Evolutionary conservation across 352 stramenopile genomes (phyloP), one percentile per base, ranked within the genome.

Genomic region (Phytophthora hibernalis): DNA sequence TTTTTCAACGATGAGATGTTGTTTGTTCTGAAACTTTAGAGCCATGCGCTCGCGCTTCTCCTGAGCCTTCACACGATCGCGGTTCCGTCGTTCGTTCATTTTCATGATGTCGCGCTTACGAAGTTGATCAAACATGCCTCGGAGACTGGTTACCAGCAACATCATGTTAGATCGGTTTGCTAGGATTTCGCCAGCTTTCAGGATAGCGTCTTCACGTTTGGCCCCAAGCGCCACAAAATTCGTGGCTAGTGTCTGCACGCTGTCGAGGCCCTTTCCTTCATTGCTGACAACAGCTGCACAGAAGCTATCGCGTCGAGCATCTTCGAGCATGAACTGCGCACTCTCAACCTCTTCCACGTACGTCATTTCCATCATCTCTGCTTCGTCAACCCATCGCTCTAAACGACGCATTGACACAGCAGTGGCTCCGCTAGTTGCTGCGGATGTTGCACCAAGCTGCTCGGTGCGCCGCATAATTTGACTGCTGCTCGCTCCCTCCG

Each of bases 121-220:
- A 48, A 91, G 64, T 47, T 92, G 78, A 43, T 93, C 82, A 61
- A 93, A 92, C 68, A 90, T 87, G 3, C 61, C 72, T 16, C 85
- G 72, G 18, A 93, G 69, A 47, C 73, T 90, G 24, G 72, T 81
- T 2, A 87, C 85, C 20, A 93, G 70, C 24, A 92, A 68, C 70
- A 93, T 76, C 74, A 85, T 93, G 61, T 93, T 93, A n/a, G 83
- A 89, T n/a, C 80, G 76, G 51, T 89, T 90, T 18, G 85, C 83
- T 20, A 91, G 69, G 16, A 93, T 92, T 59, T 92, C 85, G n/a
- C 82, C 80, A 33, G 85, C 85, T 51, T 90, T 93, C 18, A 93
- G 56, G 24, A 93, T 84, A 1, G 85, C 85, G 26, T 84, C 81
- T 40, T 90, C 76, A 9, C 68, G 78, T 21, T 90, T 81, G 0